Evolutionary conservation across 495 filamentous ascomycete genomes (phyloP), one percentile per base, ranked within the genome.

Genomic region (Neurospora cerealis): DNA sequence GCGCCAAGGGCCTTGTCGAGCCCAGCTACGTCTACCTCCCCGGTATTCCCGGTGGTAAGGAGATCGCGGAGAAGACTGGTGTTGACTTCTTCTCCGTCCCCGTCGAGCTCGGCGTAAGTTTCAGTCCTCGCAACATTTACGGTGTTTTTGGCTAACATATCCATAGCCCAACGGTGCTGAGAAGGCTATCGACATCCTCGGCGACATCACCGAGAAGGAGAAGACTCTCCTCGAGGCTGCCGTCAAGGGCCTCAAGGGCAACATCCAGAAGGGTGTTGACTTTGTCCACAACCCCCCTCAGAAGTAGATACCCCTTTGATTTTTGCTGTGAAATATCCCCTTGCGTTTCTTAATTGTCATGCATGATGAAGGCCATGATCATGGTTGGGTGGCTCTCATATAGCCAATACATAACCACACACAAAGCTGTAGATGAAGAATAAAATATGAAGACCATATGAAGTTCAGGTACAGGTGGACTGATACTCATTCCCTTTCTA

Each of bases 51-150:
- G 96, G 96, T 73, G 96, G 96, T 78, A 91, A 93, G 44, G 93
- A 88, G 75, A 91, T 99, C 76, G 85, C 82, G 73, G 92, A 96
- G 87, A 91, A 88, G 71, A 91, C 90, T 74, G 95, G 95, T 77
- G 85, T 91, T 77, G 93, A 98, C 62, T 99, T 92, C 88, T 99
- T 99, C 88, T 97, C 96, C 62, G 93, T 95, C 72, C 95, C 94
- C 28, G 89, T 99, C 72, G 92, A 96, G 83, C 93, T 99, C 73
- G 96, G 95, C 77, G 94, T 97, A 93, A 85, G 91, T 87, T 17
- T 13, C 71, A 66, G 15, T 46, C 69, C 39, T 37, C 41, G 24
- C 34, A 44, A 42, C 40, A 75, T 69, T 42, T 36, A 9, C 15
- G 32, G 6, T 66, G 7, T 37, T 37, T 39, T 46, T 75, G 70